These are phyloP conservation scores for Ramularia collo-cygni DNA, from an alignment of 2,329 filamentous ascomycete species.

Conservation along the genomic window DNA sequence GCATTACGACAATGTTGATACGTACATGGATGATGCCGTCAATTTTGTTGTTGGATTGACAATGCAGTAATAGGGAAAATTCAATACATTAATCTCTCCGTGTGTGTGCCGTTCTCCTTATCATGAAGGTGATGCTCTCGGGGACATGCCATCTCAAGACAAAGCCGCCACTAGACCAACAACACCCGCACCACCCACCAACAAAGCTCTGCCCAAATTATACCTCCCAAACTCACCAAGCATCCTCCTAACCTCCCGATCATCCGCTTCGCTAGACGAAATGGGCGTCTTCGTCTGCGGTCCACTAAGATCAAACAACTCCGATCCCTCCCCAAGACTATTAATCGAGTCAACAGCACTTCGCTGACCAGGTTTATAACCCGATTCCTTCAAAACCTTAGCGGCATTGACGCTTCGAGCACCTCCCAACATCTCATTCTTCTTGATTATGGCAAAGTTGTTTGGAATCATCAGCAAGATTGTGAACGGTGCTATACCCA, in stretches of 20 bases:
- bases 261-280: slow-evolving; percentile 33
- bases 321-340: slow-evolving; percentile 13
- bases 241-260: slow-evolving; percentile 33
- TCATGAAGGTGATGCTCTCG: no score
- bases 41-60: no score
- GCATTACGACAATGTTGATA: slow-evolving; percentile 9
- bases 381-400: slow-evolving; percentile 9
- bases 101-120: no score
- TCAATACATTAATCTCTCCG: no score
- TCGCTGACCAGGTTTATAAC: slow-evolving; percentile 11
- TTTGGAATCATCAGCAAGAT: slow-evolving; percentile 20
- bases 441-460: slow-evolving; percentile 25
- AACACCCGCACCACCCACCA: slow-evolving; percentile 22
- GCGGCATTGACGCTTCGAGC: slow-evolving; percentile 17
- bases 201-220: slow-evolving; percentile 19
- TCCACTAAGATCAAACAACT: slow-evolving; percentile 21
- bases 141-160: no score
- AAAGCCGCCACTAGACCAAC: slow-evolving; percentile 19
- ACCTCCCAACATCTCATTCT: slow-evolving; percentile 22
- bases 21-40: no score
- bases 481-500: slow-evolving; percentile 23
- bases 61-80: no score
- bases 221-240: slow-evolving; percentile 26
- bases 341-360: slow-evolving; percentile 22
- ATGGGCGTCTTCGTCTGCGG: slow-evolving; percentile 28